Evolutionary conservation across 768 basidiomycete species (phyloP), one percentile per base, ranked within the genome.

Genomic region (Nidularia pulvinata): DNA sequence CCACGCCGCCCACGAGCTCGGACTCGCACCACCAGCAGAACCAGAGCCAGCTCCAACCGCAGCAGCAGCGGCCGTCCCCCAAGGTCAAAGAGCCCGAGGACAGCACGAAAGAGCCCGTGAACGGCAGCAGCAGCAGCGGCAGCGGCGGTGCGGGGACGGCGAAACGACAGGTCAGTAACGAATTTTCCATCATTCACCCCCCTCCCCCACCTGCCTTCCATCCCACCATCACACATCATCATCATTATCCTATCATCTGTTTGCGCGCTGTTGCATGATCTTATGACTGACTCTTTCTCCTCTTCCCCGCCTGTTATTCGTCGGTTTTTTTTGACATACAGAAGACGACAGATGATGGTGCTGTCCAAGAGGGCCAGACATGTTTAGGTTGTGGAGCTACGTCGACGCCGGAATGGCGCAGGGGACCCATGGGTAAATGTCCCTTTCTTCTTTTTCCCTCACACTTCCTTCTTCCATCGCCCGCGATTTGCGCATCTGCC

Each of bases 371-470:
- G 52, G 82, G 82, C 13, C 91, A 92, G 66, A 88, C 80, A 22
- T 93, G 91, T 69, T 75, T 91, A 33, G 91, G 90, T 34, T 93
- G 91, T 71, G 80, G 73, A 61, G 91, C 90, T 56, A 93, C 91
- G 13, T 86, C 89, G 52, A 93, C 91, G 57, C 91, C 91, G 5
- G 91, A 93, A 74, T 93, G 91, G 91, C 77, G 91, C 51, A 75
- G 91, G 57, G 91, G 91, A 1, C 91, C 91, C 11, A 69, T 93
- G 73, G 91, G 90, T 91, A 64, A 67, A 76, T 70, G 35, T 48
- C n/a, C 11, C 49, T 25, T 33, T 46, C 16, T 52, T 57, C 53
- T 48, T 25, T 25, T 25, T 25, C 25, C 25, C 25, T 25, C 25
- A 25, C 25, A 25, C 25, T 25, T 25, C 25, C 25, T 25, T 25